Evolutionary conservation across 2,329 filamentous ascomycete genomes (phyloP).

Genomic region (Akanthomyces dipterigenus): DNA sequence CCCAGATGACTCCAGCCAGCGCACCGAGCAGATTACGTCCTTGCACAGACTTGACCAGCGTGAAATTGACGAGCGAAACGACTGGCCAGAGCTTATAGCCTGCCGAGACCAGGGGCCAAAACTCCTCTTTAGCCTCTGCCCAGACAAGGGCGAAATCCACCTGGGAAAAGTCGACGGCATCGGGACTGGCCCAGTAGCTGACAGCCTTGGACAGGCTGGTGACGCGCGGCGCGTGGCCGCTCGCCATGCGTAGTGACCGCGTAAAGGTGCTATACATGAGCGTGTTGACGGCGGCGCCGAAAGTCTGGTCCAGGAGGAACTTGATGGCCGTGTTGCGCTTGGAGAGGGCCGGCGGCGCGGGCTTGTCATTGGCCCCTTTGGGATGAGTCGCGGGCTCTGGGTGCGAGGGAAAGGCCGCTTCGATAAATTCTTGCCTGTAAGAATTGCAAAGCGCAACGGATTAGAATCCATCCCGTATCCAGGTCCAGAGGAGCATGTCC

Average conservation of each 20-base stretch:
- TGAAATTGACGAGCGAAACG: slow-evolving; percentile 64
- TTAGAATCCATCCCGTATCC: background rate
- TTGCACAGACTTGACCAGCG: slow-evolving; percentile 62
- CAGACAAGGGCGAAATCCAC: slow-evolving; percentile 41
- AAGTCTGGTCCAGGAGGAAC: slow-evolving; percentile 60
- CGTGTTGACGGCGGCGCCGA: slow-evolving; percentile 60
- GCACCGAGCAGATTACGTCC: slow-evolving; percentile 64
- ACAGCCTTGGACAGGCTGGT: slow-evolving; percentile 29
- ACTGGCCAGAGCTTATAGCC: slow-evolving; percentile 65
- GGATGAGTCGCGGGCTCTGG: slow-evolving; percentile 33
- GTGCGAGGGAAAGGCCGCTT: slow-evolving; percentile 65
- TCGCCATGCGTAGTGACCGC: slow-evolving; percentile 47
- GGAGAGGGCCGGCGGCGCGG: slow-evolving; percentile 42
- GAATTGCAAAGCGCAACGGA: background rate
- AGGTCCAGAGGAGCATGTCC: background rate
- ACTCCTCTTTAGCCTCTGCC: slow-evolving; percentile 44
- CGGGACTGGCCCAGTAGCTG: slow-evolving; percentile 30
- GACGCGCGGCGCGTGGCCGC: slow-evolving; percentile 34
- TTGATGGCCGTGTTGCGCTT: slow-evolving; percentile 60
- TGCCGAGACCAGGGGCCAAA: slow-evolving; percentile 58
- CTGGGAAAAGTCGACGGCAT: slow-evolving; percentile 35
- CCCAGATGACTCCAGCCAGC: slow-evolving; percentile 66
- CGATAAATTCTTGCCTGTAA: slow-evolving; percentile 66
- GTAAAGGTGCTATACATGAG: slow-evolving; percentile 55
- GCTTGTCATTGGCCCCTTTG: slow-evolving; percentile 31